phyloP scores from a whole-genome alignment of 495 filamentous ascomycete species.

The Lophiotrema nucula region DNA sequence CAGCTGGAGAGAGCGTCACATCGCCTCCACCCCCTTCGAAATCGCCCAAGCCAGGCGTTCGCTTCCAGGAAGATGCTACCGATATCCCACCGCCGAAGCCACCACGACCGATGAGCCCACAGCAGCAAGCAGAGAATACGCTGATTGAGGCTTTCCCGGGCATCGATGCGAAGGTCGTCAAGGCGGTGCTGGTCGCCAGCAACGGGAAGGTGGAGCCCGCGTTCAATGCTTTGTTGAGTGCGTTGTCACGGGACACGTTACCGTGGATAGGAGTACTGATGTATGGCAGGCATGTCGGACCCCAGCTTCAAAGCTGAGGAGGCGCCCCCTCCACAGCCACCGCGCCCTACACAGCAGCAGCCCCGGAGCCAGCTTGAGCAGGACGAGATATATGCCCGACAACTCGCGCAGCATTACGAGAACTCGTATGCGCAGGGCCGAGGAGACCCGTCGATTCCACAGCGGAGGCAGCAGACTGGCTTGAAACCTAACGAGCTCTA shows the following conservation, averaged over 20 bases:
- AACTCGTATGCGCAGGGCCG: conserved; percentile 40
- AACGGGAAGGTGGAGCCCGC: conserved; percentile 86
- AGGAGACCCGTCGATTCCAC: conserved; percentile 27
- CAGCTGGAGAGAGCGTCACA: conserved; percentile 43
- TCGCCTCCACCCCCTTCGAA: conserved; percentile 39
- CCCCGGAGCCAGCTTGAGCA: conserved; percentile 73
- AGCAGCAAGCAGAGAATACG: conserved; percentile 80
- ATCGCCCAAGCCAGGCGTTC: conserved; percentile 43
- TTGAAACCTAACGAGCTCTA: conserved; percentile 43
- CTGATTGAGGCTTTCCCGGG: conserved; percentile 90
- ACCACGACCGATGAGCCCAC: conserved; percentile 76
- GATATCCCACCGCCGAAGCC: conserved; percentile 75
- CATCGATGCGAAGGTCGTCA: conserved; percentile 78
- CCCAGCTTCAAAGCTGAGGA: conserved; percentile 72
- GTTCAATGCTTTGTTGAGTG: conserved; percentile 91
- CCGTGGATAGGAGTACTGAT: conserved; percentile 3
- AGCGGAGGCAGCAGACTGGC: conserved; percentile 30
- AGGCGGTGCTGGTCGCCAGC: conserved; percentile 83
- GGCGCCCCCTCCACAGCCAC: conserved; percentile 47
- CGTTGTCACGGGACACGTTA: conserved; percentile 26
- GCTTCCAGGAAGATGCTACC: conserved; percentile 43
- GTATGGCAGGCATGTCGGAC: conserved; percentile 77
- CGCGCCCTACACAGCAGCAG: conserved; percentile 41
- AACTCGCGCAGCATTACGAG: conserved; percentile 80
- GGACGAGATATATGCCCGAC: conserved; percentile 90